Percentiles rank a stretch among this genome's conserved stretches.
Conservation (phyloP, 345 rosid genomes). For the Acer yangbiense region DNA sequence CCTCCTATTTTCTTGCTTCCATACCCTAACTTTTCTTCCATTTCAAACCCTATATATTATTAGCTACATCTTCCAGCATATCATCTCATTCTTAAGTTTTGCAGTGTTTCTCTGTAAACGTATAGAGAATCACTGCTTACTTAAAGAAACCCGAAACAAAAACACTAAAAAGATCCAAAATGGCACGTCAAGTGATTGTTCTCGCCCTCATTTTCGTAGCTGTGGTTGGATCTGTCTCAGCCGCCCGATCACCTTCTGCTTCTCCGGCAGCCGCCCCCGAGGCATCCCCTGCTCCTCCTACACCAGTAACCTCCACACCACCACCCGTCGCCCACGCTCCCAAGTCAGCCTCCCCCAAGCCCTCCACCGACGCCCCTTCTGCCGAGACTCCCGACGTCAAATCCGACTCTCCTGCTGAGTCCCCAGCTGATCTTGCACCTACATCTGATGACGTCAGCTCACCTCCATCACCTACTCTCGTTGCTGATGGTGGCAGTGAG, state of each 20-base stretch:
- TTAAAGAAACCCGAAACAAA: background rate
- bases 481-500: background rate
- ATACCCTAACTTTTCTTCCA: background rate
- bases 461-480: conserved; percentile 19
- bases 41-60: background rate
- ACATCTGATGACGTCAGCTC: conserved; percentile 22
- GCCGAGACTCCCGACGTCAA: conserved; percentile 20
- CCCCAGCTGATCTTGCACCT: conserved; percentile 21
- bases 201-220: conserved; percentile 20
- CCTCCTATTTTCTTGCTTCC: background rate
- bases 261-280: background rate
- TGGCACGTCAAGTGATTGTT: conserved; percentile 9
- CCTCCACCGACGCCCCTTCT: conserved; percentile 12
- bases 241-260: conserved; percentile 7
- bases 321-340: background rate
- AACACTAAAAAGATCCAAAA: background rate
- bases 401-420: conserved; percentile 17
- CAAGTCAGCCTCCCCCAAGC: conserved; percentile 7
- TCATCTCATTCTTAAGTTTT: background rate
- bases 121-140: conserved; percentile 19
- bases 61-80: no score
- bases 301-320: conserved; percentile 15
- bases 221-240: conserved; percentile 36
- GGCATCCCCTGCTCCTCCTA: background rate
- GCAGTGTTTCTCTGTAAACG: conserved; percentile 23